Percentiles rank a stretch among this genome's conserved stretches.
phyloP scores from a whole-genome alignment of 208 protist species.

The Leishmania arabica region DNA sequence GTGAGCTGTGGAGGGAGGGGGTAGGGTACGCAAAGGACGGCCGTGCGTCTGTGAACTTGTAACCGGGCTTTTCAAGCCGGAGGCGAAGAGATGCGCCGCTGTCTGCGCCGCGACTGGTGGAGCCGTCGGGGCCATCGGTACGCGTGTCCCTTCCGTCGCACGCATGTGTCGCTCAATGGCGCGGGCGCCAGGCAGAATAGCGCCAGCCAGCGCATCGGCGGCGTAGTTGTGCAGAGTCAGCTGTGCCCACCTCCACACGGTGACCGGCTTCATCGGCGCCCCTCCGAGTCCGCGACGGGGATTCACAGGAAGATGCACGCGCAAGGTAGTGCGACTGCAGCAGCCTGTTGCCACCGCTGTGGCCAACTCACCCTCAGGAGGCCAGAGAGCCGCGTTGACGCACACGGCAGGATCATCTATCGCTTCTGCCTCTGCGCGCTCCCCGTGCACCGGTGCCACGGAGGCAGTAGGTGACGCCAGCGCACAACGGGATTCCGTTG shows the following conservation, averaged over 20 bases:
- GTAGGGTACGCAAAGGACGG: background rate
- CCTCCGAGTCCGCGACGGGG: background rate
- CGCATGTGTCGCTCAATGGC: background rate
- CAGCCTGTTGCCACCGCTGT: background rate
- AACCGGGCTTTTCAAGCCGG: background rate
- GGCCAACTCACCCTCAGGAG: background rate
- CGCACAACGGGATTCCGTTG: background rate
- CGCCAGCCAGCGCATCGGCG: constrained; percentile 8
- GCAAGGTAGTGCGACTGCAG: background rate
- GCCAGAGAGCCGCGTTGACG: background rate
- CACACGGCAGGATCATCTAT: background rate
- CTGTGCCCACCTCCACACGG: constrained; percentile 11
- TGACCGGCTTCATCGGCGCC: background rate
- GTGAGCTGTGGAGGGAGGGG: background rate
- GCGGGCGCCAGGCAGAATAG: background rate
- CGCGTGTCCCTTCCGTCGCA: background rate
- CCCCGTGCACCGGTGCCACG: background rate
- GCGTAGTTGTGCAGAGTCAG: constrained; percentile 28
- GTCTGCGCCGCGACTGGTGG: background rate
- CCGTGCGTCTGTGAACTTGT: background rate
- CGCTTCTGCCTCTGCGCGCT: background rate
- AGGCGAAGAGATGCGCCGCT: background rate
- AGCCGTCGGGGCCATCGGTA: background rate
- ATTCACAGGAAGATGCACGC: background rate
- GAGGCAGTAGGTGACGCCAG: background rate